These are phyloP conservation scores for Cynanchum wilfordii DNA, from an alignment of 257 asterid genomes.

Conservation along the genomic window DNA sequence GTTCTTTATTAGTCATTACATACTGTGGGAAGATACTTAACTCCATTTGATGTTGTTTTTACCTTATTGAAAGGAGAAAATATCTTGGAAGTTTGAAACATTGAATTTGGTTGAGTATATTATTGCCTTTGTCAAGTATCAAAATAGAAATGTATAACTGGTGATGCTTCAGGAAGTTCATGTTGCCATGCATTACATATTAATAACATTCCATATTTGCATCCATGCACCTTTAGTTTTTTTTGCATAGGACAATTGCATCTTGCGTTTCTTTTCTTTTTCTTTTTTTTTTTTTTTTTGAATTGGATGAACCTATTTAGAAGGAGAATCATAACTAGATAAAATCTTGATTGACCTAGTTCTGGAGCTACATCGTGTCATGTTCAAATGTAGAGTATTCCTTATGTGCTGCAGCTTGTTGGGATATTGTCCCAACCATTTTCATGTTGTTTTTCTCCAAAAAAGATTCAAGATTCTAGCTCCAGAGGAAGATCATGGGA, in stretches of 20 bases:
- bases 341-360: background rate
- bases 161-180: background rate
- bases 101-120: background rate
- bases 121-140: background rate
- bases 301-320: background rate
- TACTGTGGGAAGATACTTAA: background rate
- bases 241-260: background rate
- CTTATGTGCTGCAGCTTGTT: background rate
- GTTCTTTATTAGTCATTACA: background rate
- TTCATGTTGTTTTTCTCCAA: too few species aligned
- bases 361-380: background rate
- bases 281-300: too few species aligned
- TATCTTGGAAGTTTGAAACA: background rate
- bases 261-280: background rate
- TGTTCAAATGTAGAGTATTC: background rate
- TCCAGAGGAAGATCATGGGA: background rate
- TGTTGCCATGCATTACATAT: background rate
- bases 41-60: too few species aligned
- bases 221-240: background rate
- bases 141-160: background rate
- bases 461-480: too few species aligned
- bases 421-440: background rate
- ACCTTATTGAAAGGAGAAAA: background rate
- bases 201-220: background rate
- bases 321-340: background rate